Evolutionary conservation across 257 asterid species (phyloP), one percentile per base, ranked within the genome.

Genomic region (Capsicum chinense): DNA sequence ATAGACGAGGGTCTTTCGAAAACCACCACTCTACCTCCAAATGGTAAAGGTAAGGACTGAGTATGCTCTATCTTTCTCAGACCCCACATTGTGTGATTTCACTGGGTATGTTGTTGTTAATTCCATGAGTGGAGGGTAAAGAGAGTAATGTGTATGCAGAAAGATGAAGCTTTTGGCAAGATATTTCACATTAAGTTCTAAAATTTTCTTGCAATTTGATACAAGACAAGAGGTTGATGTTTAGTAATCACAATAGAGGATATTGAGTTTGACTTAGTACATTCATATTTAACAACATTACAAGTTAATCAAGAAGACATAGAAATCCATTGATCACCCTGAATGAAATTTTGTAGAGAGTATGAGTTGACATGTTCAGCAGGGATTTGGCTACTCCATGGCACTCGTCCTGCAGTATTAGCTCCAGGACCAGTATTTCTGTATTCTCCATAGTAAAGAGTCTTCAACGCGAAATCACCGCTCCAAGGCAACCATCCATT

Each of bases 401-500:
- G 5, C 59, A 87, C 89, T 33, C 89, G 87, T 5, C 37, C 84
- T 1, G 86, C 12, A 42, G 76, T 17, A 69, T 56, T 67, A 6
- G 87, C 73, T 44, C 85, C 85, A 0, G 82, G 71, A 59, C 85
- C 87, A 17, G 84, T 35, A 56, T 87, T 87, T 56, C 35, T 68
- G 52, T 62, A 76, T 52, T 87, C 89, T 39, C 87, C 89, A 6
- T 87, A 87, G 68, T 87, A 87, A 63, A 84, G 83, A 13, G 87
- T 84, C 15, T 83, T 82, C 84, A 87, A 63, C 13, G 84, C 87
- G 26, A 84, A 81, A 17, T 87, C 85, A 15, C 84, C 87, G 21
- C 64, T 70, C 87, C 87, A 87, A 12, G 85, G 84, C 78, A 81
- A 8, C 89, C 89, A 87, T 17, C 89, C 89, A 14, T n/a, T 42